Conservation (phyloP, 1,139 yeast species). For the Magnusiomyces tetraspermus region DNA sequence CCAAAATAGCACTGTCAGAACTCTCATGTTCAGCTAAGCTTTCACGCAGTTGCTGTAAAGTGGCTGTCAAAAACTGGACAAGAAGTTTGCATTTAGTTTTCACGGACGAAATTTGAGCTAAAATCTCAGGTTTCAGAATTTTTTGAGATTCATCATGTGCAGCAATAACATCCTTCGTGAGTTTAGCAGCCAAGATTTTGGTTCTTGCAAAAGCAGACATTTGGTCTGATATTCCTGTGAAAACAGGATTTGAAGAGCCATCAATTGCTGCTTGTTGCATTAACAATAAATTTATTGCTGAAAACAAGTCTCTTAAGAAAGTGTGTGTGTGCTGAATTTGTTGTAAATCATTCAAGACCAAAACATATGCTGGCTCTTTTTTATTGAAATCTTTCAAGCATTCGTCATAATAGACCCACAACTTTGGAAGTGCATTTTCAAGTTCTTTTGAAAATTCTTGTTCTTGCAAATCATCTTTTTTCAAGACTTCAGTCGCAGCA, state of each 20-base stretch:
- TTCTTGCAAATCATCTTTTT: constrained; percentile 13
- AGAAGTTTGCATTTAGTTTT: constrained; percentile 8
- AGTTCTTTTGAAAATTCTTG: constrained; percentile 8
- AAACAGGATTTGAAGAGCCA: not conserved
- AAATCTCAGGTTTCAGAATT: constrained; percentile 1
- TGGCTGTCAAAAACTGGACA: constrained; percentile 5
- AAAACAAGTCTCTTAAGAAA: constrained; percentile 7
- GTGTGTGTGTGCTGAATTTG: constrained; percentile 10
- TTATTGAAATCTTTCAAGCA: constrained; percentile 4
- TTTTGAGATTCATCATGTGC: constrained; percentile 5
- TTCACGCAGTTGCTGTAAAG: not conserved
- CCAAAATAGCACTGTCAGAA: constrained; percentile 1
- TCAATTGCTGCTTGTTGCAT: not conserved
- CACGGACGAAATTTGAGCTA: constrained; percentile 1
- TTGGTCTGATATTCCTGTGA: constrained; percentile 5
- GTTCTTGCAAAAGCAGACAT: constrained; percentile 6
- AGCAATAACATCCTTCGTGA: constrained; percentile 10
- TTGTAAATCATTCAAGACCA: constrained; percentile 11
- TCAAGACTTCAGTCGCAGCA: constrained; percentile 14
- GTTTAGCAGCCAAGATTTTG: constrained; percentile 10
- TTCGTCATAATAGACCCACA: constrained; percentile 11
- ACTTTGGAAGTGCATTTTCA: constrained; percentile 10
- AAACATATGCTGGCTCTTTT: constrained; percentile 8
- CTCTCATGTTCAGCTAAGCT: not conserved
- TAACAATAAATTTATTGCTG: not conserved